Evolutionary conservation across 306 rosid genomes (phyloP).

Genomic region (Citrullus amarus): DNA sequence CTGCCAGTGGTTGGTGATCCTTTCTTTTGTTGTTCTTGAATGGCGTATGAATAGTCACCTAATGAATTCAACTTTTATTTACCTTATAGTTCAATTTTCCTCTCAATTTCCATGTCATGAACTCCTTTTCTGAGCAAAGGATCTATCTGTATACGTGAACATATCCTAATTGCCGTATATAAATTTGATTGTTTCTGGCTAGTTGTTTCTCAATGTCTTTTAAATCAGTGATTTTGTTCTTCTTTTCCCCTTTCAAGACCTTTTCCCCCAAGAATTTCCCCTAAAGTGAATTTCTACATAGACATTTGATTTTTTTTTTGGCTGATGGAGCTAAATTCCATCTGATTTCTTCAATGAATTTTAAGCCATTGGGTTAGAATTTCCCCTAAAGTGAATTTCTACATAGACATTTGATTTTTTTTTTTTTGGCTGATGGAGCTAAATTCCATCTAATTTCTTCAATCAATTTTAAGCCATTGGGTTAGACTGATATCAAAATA

Average conservation of each 20-base stretch:
- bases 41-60: neutral
- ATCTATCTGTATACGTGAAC: neutral
- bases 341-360: neutral
- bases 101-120: neutral
- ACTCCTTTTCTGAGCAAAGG: neutral
- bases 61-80: neutral
- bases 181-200: neutral
- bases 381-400: neutral
- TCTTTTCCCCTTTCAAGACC: neutral
- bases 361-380: neutral
- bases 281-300: neutral
- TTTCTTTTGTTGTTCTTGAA: slow-evolving; percentile 6
- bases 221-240: neutral
- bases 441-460: neutral
- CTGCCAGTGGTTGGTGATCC: slow-evolving; percentile 37
- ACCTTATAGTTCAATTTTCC: neutral
- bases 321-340: neutral
- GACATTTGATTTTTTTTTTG: neutral
- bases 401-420: neutral
- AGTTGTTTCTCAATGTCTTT: neutral
- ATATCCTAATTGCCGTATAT: neutral
- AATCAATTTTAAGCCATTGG: neutral
- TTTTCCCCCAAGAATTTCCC: neutral
- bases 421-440: neutral
- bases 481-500: neutral